Base-by-base conservation (phyloP, 2,329 filamentous ascomycete genomes). In the Cladosporium colombiae region DNA sequence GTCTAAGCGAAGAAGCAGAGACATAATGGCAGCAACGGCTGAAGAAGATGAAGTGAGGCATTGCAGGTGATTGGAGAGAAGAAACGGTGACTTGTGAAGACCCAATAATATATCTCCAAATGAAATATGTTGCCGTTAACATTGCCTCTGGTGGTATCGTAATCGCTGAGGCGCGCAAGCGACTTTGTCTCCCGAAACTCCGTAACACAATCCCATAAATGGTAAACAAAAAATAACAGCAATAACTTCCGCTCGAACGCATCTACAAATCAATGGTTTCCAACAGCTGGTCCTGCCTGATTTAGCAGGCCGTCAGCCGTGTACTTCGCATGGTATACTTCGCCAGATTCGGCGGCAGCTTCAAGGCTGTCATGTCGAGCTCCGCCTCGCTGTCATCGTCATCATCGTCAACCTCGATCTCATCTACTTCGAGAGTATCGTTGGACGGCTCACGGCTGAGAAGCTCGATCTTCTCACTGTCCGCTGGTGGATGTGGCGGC, bases 221-320 rank as follows among this genome's bases (percentile, higher is more conserved):
- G n/a, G 37, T 55, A 31, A 56, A 66, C 35, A 37, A 50, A 37
- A 18, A 57, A 16, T 40, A 25, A 23, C 33, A 25, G 6, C 35
- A 61, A 66, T 46, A 57, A 11, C 40, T 50, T 46, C 37, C 70
- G 69, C 69, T 70, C 50, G 63, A 69, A 70, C 69, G 69, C 67
- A 67, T 56, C 50, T 55, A 50, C 31, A 65, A 66, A 63, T 55
- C 29, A 62, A 62, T 59, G 7, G 10, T 33, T 18, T 21, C 52
- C 40, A 46, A 46, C 40, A 21, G 18, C n/a, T 6, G 18, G 21
- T 21, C 27, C 29, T 6, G n/a, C n/a, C 58, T 21, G 27, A n/a
- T 65, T 71, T 65, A 68, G 58, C 65, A 62, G 35, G 67, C 66
- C 46, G 67, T 59, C 27, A 68, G 46, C 53, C 67, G 29, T 23